phyloP scores from a whole-genome alignment of 73 alveolate species.

The Paramecium biaurelia region DNA sequence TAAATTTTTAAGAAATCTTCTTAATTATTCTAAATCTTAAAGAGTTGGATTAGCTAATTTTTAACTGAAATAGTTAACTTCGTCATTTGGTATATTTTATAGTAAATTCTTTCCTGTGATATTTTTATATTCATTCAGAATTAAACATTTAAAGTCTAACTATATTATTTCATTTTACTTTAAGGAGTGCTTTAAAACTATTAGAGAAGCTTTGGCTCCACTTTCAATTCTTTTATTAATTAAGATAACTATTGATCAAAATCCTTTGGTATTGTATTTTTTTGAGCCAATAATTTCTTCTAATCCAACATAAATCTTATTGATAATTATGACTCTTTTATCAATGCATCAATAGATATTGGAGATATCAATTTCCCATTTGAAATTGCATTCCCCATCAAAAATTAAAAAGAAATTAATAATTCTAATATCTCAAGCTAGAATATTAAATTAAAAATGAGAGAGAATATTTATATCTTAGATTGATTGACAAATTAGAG shows the following conservation, averaged over 20 bases:
- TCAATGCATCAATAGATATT: neutral
- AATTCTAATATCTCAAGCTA: neutral
- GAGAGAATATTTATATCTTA: neutral
- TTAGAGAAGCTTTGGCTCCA: neutral
- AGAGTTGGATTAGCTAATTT: neutral
- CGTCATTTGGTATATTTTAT: neutral
- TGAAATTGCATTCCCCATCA: neutral
- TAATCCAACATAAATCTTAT: neutral
- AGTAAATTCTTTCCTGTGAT: neutral
- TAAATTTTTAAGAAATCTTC: neutral
- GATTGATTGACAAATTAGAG: neutral
- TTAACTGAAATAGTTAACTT: neutral
- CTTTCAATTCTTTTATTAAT: neutral
- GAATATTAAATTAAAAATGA: neutral
- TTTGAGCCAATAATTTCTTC: neutral
- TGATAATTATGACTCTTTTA: neutral
- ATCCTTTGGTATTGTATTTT: neutral
- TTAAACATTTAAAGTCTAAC: neutral
- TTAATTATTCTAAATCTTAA: neutral
- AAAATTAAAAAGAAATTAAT: neutral
- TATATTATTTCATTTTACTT: neutral
- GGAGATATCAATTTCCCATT: conserved; percentile 23
- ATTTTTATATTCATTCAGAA: neutral
- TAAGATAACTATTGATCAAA: neutral
- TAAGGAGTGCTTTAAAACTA: neutral